Conservation (phyloP, 2,329 filamentous ascomycete species). For the Alternaria postmessia region DNA sequence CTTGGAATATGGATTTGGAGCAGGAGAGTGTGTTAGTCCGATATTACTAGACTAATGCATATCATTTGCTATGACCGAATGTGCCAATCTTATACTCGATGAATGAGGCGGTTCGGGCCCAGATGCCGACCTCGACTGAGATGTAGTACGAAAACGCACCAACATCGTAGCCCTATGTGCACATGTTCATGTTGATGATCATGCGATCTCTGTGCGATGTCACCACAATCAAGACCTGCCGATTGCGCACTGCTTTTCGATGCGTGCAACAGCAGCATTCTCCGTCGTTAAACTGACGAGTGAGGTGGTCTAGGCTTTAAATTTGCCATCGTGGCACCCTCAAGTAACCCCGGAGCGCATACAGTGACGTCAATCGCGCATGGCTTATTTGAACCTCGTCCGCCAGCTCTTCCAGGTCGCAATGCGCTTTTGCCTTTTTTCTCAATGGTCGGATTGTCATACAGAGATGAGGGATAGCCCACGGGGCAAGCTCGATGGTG, state of each 20-base stretch:
- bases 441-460: neutral
- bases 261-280: neutral
- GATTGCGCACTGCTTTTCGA: neutral
- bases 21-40: neutral
- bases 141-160: neutral
- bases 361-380: slow-evolving; percentile 4
- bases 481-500: neutral
- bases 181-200: neutral
- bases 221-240: neutral
- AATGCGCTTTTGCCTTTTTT: neutral
- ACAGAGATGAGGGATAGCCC: neutral
- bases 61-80: neutral
- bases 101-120: neutral
- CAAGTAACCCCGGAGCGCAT: neutral
- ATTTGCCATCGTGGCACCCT: slow-evolving; percentile 3
- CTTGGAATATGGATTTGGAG: neutral
- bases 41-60: neutral
- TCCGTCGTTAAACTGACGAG: neutral
- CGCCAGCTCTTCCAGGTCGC: neutral
- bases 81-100: neutral
- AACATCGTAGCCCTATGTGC: neutral
- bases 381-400: slow-evolving; percentile 2
- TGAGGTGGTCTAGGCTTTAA: slow-evolving; percentile 1
- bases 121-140: neutral
- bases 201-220: neutral